Evolutionary conservation across 768 basidiomycete genomes (phyloP), one percentile per base, ranked within the genome.

Genomic region (Leccinum variicolor): DNA sequence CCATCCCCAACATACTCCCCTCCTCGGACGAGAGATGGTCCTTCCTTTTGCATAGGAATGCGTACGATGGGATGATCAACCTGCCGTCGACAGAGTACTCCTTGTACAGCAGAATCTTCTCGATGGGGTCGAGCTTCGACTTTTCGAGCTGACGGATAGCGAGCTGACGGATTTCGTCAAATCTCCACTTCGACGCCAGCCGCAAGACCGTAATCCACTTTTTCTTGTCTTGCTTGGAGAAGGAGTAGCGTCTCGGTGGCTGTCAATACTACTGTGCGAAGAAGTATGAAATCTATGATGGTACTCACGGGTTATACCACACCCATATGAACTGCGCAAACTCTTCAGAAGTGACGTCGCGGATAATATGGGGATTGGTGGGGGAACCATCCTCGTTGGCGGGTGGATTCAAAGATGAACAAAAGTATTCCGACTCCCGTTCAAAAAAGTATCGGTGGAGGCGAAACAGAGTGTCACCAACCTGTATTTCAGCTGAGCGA

Each of bases 101-200:
- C 47, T 85, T 84, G 61, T 89, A 89, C 0, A 81, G 68, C 4
- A 75, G 69, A 50, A 89, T 81, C 29, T 84, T 83, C 2, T 83
- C 77, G 1, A 87, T 75, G 2, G 79, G 76, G 0, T 73, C 68
- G 39, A 87, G 75, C 0, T 69, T 25, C 7, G 80, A 70, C 62
- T 76, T 74, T 54, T 84, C 80, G 0, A 88, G 74, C 53, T 87
- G 81, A 1, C 82, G 79, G 0, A 86, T 70, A 0, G 85, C 84
- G 1, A 76, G 82, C 50, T 57, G 64, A 36, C 74, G 78, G 7
- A 86, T 78, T 46, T 83, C 78, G 0, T 59, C 61, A 58, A 89
- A 89, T 0, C 62, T 41, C 86, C 86, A 90, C 4, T 73, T 64
- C 17, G 81, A 72, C 0, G 86, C 75, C 1, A 89, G 80, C 2